A percentile compares a stretch with the other conserved stretches of the same genome.
Conservation (phyloP, 805 yeast genomes). For the Priceomyces carsonii region DNA sequence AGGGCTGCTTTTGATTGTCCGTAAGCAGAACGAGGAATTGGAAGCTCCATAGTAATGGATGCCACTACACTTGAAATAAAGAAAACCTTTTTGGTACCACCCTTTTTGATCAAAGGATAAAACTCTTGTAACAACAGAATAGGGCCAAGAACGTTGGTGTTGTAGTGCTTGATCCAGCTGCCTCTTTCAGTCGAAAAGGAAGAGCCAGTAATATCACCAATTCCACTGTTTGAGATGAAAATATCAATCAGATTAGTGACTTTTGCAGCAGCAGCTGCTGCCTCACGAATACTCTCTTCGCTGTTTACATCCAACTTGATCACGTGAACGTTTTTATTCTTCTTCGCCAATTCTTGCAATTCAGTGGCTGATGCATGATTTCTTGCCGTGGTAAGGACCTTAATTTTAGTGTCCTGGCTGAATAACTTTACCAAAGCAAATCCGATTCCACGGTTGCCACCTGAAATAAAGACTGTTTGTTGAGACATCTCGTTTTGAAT, state of each 20-base stretch:
- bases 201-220: conserved; percentile 12
- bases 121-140: too few relatives aligned
- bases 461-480: conserved; percentile 32
- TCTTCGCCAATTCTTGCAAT: conserved; percentile 8
- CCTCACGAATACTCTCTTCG: conserved; percentile 25
- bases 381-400: conserved; percentile 44
- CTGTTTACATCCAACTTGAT: conserved; percentile 20
- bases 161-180: conserved; percentile 15
- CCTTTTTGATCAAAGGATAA: conserved; percentile 23
- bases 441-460: conserved; percentile 47
- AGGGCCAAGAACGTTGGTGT: conserved; percentile 6
- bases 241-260: conserved; percentile 22
- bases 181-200: conserved; percentile 18
- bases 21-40: conserved; percentile 21
- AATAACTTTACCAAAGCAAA: conserved; percentile 27
- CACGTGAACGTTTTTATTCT: conserved; percentile 14
- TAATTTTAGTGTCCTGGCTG: conserved; percentile 20
- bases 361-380: conserved; percentile 23
- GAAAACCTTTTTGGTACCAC: conserved; percentile 23
- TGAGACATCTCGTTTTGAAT: too few relatives aligned
- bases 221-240: conserved; percentile 35
- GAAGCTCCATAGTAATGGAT: too few relatives aligned
- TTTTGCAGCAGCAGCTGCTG: conserved; percentile 1
- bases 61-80: conserved; percentile 31
- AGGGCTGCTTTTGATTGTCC: conserved; percentile 39